A percentile compares a stretch with the other conserved stretches of the same genome.
Evolutionary conservation across 495 filamentous ascomycete genomes (phyloP).

Genomic region (Daldinia vernicosa): DNA sequence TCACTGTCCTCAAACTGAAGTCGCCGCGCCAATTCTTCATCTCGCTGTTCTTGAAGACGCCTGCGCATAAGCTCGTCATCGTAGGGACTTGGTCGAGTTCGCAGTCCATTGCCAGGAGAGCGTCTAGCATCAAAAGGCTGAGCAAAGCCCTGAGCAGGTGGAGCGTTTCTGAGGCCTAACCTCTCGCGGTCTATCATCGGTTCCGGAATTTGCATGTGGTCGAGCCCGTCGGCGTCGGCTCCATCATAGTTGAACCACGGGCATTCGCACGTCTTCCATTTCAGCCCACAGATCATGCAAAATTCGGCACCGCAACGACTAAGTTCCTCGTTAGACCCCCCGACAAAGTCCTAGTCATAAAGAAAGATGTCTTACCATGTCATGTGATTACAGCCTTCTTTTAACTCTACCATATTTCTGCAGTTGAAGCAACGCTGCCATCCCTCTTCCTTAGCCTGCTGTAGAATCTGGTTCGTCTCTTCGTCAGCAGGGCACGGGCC

Average conservation of each 20-base stretch:
- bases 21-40: constrained; percentile 65
- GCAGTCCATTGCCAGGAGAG: constrained; percentile 28
- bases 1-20: constrained; percentile 60
- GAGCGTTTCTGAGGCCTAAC: constrained; percentile 30
- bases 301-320: constrained; percentile 83
- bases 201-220: constrained; percentile 64
- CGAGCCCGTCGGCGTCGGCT: constrained; percentile 65
- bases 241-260: constrained; percentile 77
- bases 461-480: constrained; percentile 69
- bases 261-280: constrained; percentile 85
- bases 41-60: constrained; percentile 62
- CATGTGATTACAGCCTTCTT: constrained; percentile 87
- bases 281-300: constrained; percentile 79
- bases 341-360: background rate
- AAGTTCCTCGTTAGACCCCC: constrained; percentile 27
- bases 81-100: constrained; percentile 56
- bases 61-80: constrained; percentile 63
- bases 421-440: constrained; percentile 83
- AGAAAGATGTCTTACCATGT: constrained; percentile 67
- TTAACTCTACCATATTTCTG: constrained; percentile 77
- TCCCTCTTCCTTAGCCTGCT: constrained; percentile 73
- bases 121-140: constrained; percentile 14
- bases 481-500: constrained; percentile 76
- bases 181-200: constrained; percentile 44
- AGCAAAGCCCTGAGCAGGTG: constrained; percentile 10